A percentile compares a stretch with the other conserved stretches of the same genome.
phyloP scores from a whole-genome alignment of 495 filamentous ascomycete genomes.

The Copromyces sp. region DNA sequence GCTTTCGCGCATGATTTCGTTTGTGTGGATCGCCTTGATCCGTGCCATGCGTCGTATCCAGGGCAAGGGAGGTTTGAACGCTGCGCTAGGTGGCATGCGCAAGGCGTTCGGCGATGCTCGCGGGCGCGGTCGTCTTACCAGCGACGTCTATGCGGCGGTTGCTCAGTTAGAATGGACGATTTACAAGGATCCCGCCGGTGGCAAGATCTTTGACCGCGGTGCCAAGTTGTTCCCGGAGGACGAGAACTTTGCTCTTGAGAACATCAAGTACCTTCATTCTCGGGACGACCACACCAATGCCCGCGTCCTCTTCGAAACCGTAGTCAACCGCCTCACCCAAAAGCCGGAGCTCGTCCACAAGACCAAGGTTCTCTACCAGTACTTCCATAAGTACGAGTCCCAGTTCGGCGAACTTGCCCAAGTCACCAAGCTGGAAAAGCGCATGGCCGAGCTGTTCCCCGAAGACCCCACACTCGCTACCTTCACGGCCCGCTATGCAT shows the following conservation, averaged over 20 bases:
- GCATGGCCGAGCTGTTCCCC: conserved; percentile 86
- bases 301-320: conserved; percentile 86
- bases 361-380: conserved; percentile 73
- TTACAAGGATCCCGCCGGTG: conserved; percentile 84
- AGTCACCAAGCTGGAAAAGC: conserved; percentile 78
- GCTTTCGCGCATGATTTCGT: conserved; percentile 70
- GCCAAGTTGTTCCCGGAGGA: conserved; percentile 87
- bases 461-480: conserved; percentile 66
- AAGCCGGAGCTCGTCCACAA: conserved; percentile 63
- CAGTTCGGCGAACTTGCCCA: conserved; percentile 84
- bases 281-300: conserved; percentile 92
- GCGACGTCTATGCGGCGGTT: conserved; percentile 86
- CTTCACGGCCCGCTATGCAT: conserved; percentile 68
- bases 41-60: conserved; percentile 88
- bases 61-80: conserved; percentile 64
- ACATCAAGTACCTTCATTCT: conserved; percentile 84
- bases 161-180: conserved; percentile 90
- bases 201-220: conserved; percentile 91
- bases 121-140: conserved; percentile 72
- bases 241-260: conserved; percentile 83
- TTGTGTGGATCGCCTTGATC: conserved; percentile 89
- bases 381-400: conserved; percentile 92
- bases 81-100: conserved; percentile 63
- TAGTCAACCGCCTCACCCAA: conserved; percentile 63
- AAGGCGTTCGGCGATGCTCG: conserved; percentile 82